Conservation (phyloP, 371 early-diverging fungal genomes). For the Conidiobolus incongruus region DNA sequence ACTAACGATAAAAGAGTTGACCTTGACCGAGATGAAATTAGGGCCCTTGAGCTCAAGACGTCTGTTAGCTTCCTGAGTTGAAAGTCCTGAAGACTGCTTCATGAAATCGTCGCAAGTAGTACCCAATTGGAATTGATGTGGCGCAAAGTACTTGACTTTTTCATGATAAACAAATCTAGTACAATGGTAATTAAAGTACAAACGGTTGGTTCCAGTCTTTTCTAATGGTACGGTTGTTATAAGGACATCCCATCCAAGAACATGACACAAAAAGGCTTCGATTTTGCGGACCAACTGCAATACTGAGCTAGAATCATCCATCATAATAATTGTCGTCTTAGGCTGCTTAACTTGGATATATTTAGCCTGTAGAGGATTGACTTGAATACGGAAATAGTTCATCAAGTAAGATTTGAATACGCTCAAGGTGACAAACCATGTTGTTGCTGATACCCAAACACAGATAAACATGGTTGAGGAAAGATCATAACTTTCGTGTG, state of each 20-base stretch:
- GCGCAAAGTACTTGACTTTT: slow-evolving; percentile 17
- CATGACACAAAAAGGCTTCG: slow-evolving; percentile 10
- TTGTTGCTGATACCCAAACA: slow-evolving; percentile 8
- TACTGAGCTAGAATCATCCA: slow-evolving; percentile 19
- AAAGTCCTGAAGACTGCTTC: slow-evolving; percentile 19
- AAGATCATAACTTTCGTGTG: slow-evolving; percentile 20
- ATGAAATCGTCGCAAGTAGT: slow-evolving; percentile 18
- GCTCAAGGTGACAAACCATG: slow-evolving; percentile 35
- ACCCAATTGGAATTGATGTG: slow-evolving; percentile 30
- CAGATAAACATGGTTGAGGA: slow-evolving; percentile 35
- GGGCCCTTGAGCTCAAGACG: slow-evolving; percentile 39
- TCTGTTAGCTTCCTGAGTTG: slow-evolving; percentile 24
- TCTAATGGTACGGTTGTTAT: slow-evolving; percentile 16
- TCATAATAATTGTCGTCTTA: slow-evolving; percentile 20
- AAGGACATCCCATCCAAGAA: slow-evolving; percentile 12
- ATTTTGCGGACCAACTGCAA: slow-evolving; percentile 11
- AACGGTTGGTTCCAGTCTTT: slow-evolving; percentile 12
- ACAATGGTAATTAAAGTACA: slow-evolving; percentile 50
- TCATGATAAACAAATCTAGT: slow-evolving; percentile 37
- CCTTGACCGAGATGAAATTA: slow-evolving; percentile 41
- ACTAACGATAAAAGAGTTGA: slow-evolving; percentile 24
- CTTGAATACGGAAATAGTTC: slow-evolving; percentile 37
- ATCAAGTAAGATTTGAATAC: slow-evolving; percentile 15
- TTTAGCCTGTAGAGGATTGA: slow-evolving; percentile 16
- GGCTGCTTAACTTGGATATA: slow-evolving; percentile 36